Conservation (phyloP, 2,329 filamentous ascomycete genomes). For the Penicillium sp. region DNA sequence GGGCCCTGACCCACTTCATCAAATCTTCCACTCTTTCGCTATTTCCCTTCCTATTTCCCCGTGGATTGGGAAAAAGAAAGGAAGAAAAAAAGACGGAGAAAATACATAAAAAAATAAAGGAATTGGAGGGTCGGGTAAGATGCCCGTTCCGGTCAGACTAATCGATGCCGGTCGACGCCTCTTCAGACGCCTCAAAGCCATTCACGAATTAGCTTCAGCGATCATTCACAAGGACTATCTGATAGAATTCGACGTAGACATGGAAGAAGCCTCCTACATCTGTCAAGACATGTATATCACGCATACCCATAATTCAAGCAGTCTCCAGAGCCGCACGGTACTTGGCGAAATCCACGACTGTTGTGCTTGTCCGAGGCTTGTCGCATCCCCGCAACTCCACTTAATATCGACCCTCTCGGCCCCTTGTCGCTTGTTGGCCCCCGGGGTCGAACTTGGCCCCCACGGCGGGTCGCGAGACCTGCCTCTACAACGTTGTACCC, state of each 20-base stretch:
- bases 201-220: background rate
- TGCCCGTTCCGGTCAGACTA: background rate
- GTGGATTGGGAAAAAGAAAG: background rate
- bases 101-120: no score
- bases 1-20: constrained; percentile 2
- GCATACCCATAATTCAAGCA: background rate
- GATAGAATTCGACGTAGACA: no score
- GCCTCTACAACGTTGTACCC: constrained; percentile 1
- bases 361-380: background rate
- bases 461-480: constrained; percentile 10
- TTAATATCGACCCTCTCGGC: background rate
- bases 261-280: background rate
- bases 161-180: background rate
- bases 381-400: constrained; percentile 10
- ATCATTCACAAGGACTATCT: background rate
- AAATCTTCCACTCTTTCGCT: background rate
- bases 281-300: background rate
- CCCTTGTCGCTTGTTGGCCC: background rate
- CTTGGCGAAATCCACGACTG: background rate
- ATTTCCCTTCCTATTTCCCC: no score
- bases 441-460: background rate
- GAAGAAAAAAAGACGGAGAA: no score
- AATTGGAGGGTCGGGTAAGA: constrained; percentile 5
- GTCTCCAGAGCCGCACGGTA: background rate
- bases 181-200: background rate